Base-by-base conservation (phyloP, 768 basidiomycete species). In the Rhizopogon sp. region DNA sequence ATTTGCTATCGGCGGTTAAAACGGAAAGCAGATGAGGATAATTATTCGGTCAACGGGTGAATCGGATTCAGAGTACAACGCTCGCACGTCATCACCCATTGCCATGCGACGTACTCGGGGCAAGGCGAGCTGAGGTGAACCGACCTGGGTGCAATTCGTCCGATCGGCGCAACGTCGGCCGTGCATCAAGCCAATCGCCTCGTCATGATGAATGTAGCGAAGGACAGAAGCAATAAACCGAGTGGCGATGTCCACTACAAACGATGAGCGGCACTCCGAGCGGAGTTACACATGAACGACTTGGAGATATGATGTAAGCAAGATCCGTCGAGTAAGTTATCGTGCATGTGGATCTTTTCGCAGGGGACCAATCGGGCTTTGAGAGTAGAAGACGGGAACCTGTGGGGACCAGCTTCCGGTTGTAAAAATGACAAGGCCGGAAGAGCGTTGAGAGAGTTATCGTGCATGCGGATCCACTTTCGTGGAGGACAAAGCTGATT, bases 31-130 rank as follows among this genome's bases (percentile, higher is more conserved):
- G 25, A 40, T 28, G 31, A 10, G 5, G 20, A 25, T 20, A 42
- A 40, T n/a, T 1, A 11, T 29, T 29, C 13, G 33, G 17, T 39
- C 41, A 31, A 52, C 17, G 46, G 39, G 54, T 52, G 46, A 41
- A 45, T 58, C 55, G 53, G 68, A 67, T 68, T 68, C 62, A 50
- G 65, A 70, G 69, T 63, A 70, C 68, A 56, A 61, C 66, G 66
- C 70, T 69, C 66, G 63, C 68, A 71, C 66, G 50, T 57, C 53
- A 56, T 61, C 53, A 33, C 53, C 39, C 25, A 33, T 17, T 11
- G 25, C 8, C 39, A 35, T 43, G 46, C 29, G 6, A 35, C 17
- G 3, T 17, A 54, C 55, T 62, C 55, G 53, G 60, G 50, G 55
- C 55, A 62, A 16, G 9, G 28, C 16, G 28, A 55, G 56, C 63